Evolutionary conservation across 371 early-diverging fungal genomes (phyloP).

Genomic region (Mucor racemosus): DNA sequence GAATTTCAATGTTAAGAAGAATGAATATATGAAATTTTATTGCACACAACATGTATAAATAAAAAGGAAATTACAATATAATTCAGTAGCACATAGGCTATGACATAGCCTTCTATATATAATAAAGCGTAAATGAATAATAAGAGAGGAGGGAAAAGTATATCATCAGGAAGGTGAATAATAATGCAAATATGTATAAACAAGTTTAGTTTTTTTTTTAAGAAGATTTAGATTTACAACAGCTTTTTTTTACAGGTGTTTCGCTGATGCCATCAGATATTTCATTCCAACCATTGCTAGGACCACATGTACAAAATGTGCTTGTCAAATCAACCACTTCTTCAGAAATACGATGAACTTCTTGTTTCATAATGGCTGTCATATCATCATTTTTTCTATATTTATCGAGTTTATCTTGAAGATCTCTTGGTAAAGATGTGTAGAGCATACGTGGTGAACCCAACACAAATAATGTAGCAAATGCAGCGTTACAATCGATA

Average conservation of each 20-base stretch:
- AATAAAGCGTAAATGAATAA: no score
- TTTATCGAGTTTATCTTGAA: conserved; percentile 29
- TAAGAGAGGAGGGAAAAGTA: background rate
- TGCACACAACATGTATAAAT: no score
- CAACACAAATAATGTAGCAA: conserved; percentile 37
- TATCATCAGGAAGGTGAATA: background rate
- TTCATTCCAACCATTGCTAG: conserved; percentile 22
- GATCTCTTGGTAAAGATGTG: conserved; percentile 32
- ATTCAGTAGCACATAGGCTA: no score
- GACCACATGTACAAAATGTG: conserved; percentile 36
- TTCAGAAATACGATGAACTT: conserved; percentile 34
- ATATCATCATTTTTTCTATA: conserved; percentile 28
- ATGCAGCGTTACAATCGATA: conserved; percentile 34
- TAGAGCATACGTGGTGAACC: conserved; percentile 39
- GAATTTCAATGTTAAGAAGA: conserved; percentile 52
- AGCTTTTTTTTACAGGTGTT: conserved; percentile 6
- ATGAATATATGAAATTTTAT: background rate
- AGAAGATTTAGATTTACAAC: conserved; percentile 7
- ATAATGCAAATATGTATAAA: conserved; percentile 2
- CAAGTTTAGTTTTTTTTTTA: background rate
- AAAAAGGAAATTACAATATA: no score
- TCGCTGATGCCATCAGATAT: conserved; percentile 2
- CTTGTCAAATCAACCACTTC: conserved; percentile 35
- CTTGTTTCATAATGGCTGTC: conserved; percentile 28
- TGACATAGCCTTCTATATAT: no score